A percentile compares a stretch with the other conserved stretches of the same genome.
Conservation (phyloP, 441 rosid genomes). For the Gossypium aridum region DNA sequence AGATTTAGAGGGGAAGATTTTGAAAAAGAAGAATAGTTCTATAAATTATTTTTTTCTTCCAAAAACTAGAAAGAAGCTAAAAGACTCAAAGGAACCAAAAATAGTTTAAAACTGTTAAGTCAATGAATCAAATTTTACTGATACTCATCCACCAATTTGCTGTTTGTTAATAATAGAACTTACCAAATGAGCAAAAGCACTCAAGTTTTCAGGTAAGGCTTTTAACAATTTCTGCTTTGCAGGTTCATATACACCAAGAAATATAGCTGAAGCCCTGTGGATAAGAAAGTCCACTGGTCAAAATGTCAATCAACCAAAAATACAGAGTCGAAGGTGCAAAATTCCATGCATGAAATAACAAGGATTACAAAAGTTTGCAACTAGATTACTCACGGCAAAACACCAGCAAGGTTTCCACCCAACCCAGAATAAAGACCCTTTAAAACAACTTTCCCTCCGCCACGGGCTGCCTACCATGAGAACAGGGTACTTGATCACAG, state of each 20-base stretch:
- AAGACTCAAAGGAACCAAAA: neutral
- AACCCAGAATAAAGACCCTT: conserved; percentile 79
- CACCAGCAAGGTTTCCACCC: conserved; percentile 70
- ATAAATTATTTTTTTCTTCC: neutral
- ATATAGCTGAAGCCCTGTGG: conserved; percentile 85
- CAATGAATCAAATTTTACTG: neutral
- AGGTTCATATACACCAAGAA: conserved; percentile 95
- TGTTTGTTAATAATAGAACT: conserved; percentile 16
- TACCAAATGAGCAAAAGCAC: conserved; percentile 92
- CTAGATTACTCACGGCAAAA: conserved; percentile 53
- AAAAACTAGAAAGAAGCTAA: neutral
- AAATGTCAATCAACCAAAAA: neutral
- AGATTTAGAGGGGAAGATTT: neutral
- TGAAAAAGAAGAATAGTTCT: neutral
- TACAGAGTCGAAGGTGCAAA: neutral
- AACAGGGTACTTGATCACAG: neutral
- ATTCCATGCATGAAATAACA: neutral
- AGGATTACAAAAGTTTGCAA: neutral
- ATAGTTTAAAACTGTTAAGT: neutral
- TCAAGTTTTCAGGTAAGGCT: conserved; percentile 73
- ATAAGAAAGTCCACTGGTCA: neutral
- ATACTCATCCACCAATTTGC: neutral
- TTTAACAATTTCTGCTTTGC: conserved; percentile 75
- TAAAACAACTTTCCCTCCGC: conserved; percentile 59
- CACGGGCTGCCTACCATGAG: conserved; percentile 46